Evolutionary conservation across 345 rosid species (phyloP).

Genomic region (Eucalyptus sideroxylon): DNA sequence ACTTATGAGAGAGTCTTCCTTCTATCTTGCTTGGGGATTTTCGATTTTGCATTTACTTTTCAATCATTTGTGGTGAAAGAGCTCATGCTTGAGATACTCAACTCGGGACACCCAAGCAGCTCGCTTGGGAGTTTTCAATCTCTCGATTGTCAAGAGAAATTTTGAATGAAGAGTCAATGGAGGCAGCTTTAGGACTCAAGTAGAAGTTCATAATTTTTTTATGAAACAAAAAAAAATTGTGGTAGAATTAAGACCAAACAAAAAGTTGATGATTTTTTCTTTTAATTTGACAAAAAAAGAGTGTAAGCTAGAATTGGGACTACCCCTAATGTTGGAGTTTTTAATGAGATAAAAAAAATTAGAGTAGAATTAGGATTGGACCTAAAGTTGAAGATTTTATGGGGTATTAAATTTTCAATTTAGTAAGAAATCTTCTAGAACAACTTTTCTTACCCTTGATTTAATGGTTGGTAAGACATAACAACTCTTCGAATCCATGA

Average conservation of each 20-base stretch:
- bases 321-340: no score
- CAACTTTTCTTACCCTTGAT: background rate
- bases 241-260: background rate
- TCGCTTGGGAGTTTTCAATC: background rate
- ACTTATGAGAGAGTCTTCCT: background rate
- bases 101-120: rapidly evolving
- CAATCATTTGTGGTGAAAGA: background rate
- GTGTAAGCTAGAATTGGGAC: background rate
- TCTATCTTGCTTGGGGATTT: background rate
- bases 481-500: background rate
- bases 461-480: background rate
- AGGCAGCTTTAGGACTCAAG: no score
- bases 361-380: no score
- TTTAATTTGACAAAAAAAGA: background rate
- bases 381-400: no score
- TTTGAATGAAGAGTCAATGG: background rate
- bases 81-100: background rate
- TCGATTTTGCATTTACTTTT: background rate
- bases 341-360: no score
- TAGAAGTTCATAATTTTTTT: no score
- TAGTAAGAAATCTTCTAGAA: background rate
- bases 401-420: no score
- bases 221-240: no score
- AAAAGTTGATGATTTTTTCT: no score
- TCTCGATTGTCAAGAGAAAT: background rate